phyloP scores from a whole-genome alignment of 768 basidiomycete genomes.

The Lactarius pseudohatsudake region DNA sequence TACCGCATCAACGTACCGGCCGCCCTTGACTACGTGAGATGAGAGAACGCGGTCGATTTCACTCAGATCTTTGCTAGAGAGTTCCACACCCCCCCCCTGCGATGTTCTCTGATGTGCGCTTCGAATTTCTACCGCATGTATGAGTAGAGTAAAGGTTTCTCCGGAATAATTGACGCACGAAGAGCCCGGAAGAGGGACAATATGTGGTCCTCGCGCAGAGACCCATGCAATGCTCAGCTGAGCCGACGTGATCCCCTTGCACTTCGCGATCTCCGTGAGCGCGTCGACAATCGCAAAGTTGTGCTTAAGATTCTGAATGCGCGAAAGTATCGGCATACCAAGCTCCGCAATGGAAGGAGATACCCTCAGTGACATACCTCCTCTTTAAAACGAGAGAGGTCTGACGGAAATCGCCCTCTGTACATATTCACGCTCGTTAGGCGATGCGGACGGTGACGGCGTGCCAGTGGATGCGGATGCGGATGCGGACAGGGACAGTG shows the following conservation, averaged over 20 bases:
- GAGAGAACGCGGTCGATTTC: constrained; percentile 43
- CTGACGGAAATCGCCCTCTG: constrained; percentile 41
- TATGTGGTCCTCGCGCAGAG: constrained; percentile 36
- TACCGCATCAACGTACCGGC: constrained; percentile 37
- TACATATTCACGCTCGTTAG: constrained; percentile 22
- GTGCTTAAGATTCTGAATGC: constrained; percentile 39
- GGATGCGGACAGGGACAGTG: too few species aligned
- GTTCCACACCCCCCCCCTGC: constrained; percentile 40
- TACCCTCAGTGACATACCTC: constrained; percentile 32
- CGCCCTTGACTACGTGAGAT: constrained; percentile 39
- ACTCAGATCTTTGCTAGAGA: constrained; percentile 37
- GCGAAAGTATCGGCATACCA: constrained; percentile 23
- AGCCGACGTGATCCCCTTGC: constrained; percentile 43
- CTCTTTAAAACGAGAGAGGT: constrained; percentile 40
- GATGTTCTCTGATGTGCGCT: constrained; percentile 46
- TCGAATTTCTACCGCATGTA: constrained; percentile 35
- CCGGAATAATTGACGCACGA: constrained; percentile 34
- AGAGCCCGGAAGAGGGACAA: constrained; percentile 50
- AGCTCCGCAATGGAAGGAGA: constrained; percentile 14
- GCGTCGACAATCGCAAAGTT: constrained; percentile 45
- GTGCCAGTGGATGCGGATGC: too few species aligned
- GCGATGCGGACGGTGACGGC: too few species aligned
- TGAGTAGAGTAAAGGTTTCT: not conserved
- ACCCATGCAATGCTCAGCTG: constrained; percentile 45
- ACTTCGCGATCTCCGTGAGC: constrained; percentile 42